Evolutionary conservation across 176 grass and related monocot species (phyloP).

Genomic region (Carex littledalei): DNA sequence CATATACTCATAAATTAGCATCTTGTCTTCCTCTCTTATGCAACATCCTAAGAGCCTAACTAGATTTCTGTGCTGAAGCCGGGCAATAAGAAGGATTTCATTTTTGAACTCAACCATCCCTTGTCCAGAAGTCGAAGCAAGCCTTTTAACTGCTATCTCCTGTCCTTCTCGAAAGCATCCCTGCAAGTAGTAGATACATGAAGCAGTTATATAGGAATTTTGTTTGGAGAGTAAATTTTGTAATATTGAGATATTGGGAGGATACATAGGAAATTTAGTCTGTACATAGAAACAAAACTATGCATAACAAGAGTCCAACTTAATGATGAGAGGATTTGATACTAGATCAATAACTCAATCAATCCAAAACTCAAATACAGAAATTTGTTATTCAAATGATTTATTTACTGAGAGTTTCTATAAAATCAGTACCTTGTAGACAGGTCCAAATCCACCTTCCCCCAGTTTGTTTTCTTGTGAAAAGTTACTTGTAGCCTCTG

Average conservation of each 20-base stretch:
- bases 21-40: constrained; percentile 12
- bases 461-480: constrained; percentile 51
- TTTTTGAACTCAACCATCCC: constrained; percentile 12
- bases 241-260: neutral
- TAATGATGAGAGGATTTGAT: neutral
- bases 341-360: neutral
- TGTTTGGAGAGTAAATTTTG: neutral
- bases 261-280: neutral
- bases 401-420: neutral
- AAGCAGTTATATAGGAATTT: neutral
- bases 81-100: constrained; percentile 22
- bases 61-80: constrained; percentile 26
- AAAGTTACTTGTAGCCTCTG: constrained; percentile 42
- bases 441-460: constrained; percentile 51
- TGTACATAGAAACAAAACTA: neutral
- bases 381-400: neutral
- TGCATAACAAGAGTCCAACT: neutral
- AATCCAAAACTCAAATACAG: neutral
- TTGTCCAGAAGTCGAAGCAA: constrained; percentile 20
- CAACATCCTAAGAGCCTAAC: constrained; percentile 20
- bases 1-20: constrained; percentile 19
- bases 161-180: neutral
- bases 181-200: neutral
- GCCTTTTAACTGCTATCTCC: constrained; percentile 53
- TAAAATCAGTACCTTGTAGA: constrained; percentile 40